Conservation (phyloP, 139 green algal species). For the Ulvella scutata region DNA sequence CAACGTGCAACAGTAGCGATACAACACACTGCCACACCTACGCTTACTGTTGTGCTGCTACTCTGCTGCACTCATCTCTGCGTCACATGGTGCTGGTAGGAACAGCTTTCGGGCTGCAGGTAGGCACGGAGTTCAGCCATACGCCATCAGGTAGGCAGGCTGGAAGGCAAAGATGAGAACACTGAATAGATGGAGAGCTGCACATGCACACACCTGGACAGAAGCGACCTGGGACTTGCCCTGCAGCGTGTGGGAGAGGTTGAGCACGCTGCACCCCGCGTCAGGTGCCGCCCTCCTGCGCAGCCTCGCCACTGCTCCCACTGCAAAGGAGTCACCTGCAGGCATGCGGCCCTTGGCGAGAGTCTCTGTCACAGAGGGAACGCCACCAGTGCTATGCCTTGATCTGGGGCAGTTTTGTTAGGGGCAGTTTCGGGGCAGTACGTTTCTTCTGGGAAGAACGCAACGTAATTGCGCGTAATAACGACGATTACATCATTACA, state of each 20-base stretch:
- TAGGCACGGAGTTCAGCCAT: background rate
- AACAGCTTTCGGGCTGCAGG: background rate
- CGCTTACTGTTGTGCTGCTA: background rate
- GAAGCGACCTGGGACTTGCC: background rate
- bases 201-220: background rate
- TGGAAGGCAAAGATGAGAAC: background rate
- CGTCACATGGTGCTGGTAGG: background rate
- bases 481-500: too few relatives aligned
- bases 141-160: background rate
- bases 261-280: background rate
- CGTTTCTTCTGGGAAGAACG: too few relatives aligned
- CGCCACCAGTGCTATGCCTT: too few relatives aligned
- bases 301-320: background rate
- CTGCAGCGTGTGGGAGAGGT: background rate
- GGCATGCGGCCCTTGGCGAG: too few relatives aligned
- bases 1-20: background rate
- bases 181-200: too few relatives aligned
- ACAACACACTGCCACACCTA: background rate
- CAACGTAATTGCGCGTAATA: too few relatives aligned
- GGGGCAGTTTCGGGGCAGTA: too few relatives aligned
- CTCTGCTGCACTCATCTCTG: background rate
- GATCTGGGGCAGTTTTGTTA: too few relatives aligned
- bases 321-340: background rate
- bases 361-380: too few relatives aligned
- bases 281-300: background rate